Base-by-base conservation (phyloP, 2,329 filamentous ascomycete species). In the Clonostachys byssicola region DNA sequence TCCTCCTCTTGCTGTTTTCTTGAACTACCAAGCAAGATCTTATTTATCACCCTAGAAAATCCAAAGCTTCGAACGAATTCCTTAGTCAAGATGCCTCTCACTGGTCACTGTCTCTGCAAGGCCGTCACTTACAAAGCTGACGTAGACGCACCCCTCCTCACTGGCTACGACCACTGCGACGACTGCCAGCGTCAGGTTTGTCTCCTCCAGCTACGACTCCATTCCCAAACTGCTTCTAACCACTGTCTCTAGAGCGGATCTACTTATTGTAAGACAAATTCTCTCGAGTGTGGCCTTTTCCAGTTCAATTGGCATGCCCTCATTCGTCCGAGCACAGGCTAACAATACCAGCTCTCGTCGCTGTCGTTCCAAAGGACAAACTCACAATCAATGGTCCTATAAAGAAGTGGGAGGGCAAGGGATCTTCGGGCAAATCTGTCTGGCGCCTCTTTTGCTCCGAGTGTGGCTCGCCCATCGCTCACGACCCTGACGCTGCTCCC, bases 61-160 rank as follows among this genome's bases (percentile, higher is more conserved):
- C 4, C 23, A 30, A 10, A 30, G 2, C 6, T 30, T 10, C 8
- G 23, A 10, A 30, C 23, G 23, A 30, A 30, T 30, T 30, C 8
- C 23, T 12, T 8, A 36, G 40, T 7, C 8, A 40, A 45, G n/a
- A 86, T 86, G 83, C 71, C 75, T 78, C 74, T 86, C 62, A 75
- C 76, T 47, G 83, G 83, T 65, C 83, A 87, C 75, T 87, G 83
- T 64, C 81, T 87, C 54, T 87, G 83, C 77, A 83, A 83, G 63
- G 77, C 80, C 58, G 80, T 86, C 67, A 87, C 84, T 61, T 91
- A 89, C 75, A 75, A 75, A 60, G 71, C 66, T 44, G 73, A 77
- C 62, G 65, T 76, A 49, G 75, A 78, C 23, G 68, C 65, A 43
- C 75, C 76, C 46, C 59, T 78, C 47, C 40, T 78, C 63, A 80